Conservation (phyloP, 2,329 filamentous ascomycete species). For the Ustilaginoidea virens region DNA sequence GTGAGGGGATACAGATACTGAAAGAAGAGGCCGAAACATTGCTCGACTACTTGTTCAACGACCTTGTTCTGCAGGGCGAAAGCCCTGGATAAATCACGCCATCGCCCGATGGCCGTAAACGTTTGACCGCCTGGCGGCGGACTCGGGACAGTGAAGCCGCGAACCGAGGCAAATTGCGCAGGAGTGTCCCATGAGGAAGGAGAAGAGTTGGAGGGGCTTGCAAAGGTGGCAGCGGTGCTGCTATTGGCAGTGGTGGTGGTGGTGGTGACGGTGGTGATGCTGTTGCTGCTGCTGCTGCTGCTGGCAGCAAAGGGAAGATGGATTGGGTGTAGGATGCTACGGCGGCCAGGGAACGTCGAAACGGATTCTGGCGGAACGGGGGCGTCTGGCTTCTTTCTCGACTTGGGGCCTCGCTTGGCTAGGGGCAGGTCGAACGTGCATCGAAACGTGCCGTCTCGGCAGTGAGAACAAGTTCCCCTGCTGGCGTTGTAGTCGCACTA, state of each 20-base stretch:
- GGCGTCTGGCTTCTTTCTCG: slow-evolving; percentile 9
- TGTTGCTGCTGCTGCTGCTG: background rate
- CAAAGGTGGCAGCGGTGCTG: slow-evolving; percentile 5
- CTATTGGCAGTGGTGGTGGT: slow-evolving; percentile 1
- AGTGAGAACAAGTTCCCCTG: slow-evolving; percentile 15
- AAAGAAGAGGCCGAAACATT: slow-evolving; percentile 25
- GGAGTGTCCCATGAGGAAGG: slow-evolving; percentile 8
- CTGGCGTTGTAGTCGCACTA: slow-evolving; percentile 14
- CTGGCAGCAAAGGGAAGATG: too few species aligned
- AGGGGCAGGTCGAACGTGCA: slow-evolving; percentile 24
- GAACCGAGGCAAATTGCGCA: too few species aligned
- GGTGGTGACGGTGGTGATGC: background rate
- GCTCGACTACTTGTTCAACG: slow-evolving; percentile 13
- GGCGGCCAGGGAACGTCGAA: slow-evolving; percentile 5
- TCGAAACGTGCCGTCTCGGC: slow-evolving; percentile 14
- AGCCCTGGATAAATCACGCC: slow-evolving; percentile 12
- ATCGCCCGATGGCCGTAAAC: slow-evolving; percentile 11
- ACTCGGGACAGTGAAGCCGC: slow-evolving; percentile 6
- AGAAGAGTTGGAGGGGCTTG: slow-evolving; percentile 9
- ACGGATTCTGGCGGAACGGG: slow-evolving; percentile 6
- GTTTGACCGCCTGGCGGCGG: background rate
- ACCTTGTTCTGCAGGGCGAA: slow-evolving; percentile 11
- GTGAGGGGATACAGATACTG: slow-evolving; percentile 27
- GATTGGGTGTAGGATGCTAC: slow-evolving; percentile 1
- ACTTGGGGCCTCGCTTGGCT: slow-evolving; percentile 22